phyloP scores from a whole-genome alignment of 768 basidiomycete species.

The Kwoniella pini region DNA sequence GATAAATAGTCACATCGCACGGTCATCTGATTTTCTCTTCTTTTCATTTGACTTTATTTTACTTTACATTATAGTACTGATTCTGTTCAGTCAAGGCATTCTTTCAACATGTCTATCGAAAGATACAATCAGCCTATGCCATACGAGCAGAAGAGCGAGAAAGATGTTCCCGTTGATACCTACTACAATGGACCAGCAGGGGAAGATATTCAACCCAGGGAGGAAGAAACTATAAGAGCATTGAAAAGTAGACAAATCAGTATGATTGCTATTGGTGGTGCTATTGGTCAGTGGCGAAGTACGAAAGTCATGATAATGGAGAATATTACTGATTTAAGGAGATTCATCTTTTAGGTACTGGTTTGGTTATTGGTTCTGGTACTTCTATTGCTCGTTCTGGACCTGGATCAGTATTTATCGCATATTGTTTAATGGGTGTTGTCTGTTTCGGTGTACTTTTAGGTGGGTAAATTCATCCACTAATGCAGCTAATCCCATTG shows the following conservation, averaged over 20 bases:
- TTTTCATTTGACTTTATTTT: not conserved
- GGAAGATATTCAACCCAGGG: slow-evolving; percentile 15
- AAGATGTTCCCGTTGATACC: slow-evolving; percentile 7
- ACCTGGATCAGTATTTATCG: slow-evolving; percentile 41
- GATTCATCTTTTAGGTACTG: slow-evolving; percentile 34
- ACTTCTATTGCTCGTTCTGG: slow-evolving; percentile 44
- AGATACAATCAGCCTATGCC: slow-evolving; percentile 7
- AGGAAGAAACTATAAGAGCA: slow-evolving; percentile 21
- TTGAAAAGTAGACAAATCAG: slow-evolving; percentile 38
- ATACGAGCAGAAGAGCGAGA: slow-evolving; percentile 10
- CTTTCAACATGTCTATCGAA: slow-evolving; percentile 6
- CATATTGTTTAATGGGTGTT: slow-evolving; percentile 44
- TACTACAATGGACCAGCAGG: slow-evolving; percentile 1
- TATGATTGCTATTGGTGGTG: slow-evolving; percentile 54
- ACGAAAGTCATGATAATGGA: not conserved
- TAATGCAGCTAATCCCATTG: not conserved
- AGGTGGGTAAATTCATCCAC: slow-evolving; percentile 1
- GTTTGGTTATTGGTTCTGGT: slow-evolving; percentile 51
- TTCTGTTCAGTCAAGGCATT: not conserved
- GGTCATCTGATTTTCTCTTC: not conserved
- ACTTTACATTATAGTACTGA: not conserved
- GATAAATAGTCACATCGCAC: not conserved
- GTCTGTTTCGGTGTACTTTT: slow-evolving; percentile 26
- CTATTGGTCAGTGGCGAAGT: slow-evolving; percentile 34
- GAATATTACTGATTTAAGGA: not conserved